Conservation (phyloP, 495 filamentous ascomycete genomes). For the Aspergillus diversus region DNA sequence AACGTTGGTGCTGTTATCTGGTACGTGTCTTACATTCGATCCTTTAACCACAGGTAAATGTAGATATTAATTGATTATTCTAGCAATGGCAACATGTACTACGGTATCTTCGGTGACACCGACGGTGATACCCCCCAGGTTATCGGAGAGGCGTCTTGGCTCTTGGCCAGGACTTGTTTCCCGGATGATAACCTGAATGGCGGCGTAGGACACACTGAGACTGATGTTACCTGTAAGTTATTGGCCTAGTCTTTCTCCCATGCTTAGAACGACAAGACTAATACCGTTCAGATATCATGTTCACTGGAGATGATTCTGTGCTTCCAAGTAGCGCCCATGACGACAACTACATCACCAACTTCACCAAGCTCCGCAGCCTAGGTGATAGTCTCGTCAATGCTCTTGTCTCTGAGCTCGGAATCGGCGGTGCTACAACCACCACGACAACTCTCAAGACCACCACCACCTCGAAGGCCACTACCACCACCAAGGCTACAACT, state of each 20-base stretch:
- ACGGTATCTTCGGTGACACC: constrained; percentile 37
- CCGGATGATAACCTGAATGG: constrained; percentile 35
- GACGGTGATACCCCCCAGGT: constrained; percentile 35
- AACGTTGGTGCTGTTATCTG: background rate
- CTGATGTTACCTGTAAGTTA: constrained; percentile 36
- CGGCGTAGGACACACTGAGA: constrained; percentile 27
- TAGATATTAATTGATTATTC: background rate
- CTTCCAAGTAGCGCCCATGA: constrained; percentile 31
- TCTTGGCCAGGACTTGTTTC: constrained; percentile 41
- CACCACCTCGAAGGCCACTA: background rate
- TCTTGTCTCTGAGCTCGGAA: constrained; percentile 40
- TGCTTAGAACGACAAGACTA: background rate
- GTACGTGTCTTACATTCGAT: background rate
- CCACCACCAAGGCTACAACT: constrained; percentile 1
- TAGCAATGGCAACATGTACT: constrained; percentile 38
- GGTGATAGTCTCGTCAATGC: constrained; percentile 28
- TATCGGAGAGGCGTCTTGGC: constrained; percentile 40
- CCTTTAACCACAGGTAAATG: background rate
- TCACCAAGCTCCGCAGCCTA: constrained; percentile 33
- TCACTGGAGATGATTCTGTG: constrained; percentile 31
- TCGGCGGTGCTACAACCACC: constrained; percentile 9
- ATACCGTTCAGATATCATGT: constrained; percentile 28
- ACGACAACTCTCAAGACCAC: constrained; percentile 3
- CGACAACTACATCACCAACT: constrained; percentile 38
- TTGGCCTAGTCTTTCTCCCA: background rate